These are phyloP conservation scores for Neonectria hederae DNA, from an alignment of 2,329 filamentous ascomycete species.

Conservation along the genomic window DNA sequence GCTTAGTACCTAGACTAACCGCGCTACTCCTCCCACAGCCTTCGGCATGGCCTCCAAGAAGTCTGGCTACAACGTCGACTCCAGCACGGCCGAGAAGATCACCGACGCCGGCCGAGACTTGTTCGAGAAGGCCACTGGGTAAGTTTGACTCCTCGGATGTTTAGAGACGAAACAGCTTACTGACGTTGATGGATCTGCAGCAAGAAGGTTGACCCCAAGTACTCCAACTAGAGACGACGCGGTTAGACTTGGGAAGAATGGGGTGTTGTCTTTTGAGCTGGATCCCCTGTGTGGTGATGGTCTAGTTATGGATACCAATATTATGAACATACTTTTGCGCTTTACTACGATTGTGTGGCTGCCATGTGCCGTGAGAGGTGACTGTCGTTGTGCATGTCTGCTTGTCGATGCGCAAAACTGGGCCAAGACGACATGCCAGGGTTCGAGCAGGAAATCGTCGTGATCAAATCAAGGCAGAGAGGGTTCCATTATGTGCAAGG, in stretches of 20 bases:
- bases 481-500: background rate
- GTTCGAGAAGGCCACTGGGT: conserved; percentile 52
- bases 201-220: conserved; percentile 42
- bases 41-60: conserved; percentile 46
- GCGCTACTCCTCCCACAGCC: conserved; percentile 31
- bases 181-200: conserved; percentile 20
- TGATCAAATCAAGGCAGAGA: background rate
- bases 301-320: conserved; percentile 11
- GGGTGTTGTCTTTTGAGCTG: background rate
- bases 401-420: background rate
- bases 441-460: background rate
- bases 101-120: conserved; percentile 48
- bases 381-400: background rate
- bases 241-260: background rate
- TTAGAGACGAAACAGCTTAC: background rate
- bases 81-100: conserved; percentile 51
- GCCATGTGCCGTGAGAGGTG: background rate
- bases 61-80: conserved; percentile 47
- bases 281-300: conserved; percentile 12
- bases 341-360: background rate
- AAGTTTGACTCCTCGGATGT: conserved; percentile 22
- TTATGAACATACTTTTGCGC: conserved; percentile 13
- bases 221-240: conserved; percentile 46
- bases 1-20: background rate
- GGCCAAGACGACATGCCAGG: background rate